These are phyloP conservation scores for Adansonia gregorii DNA, from an alignment of 441 rosid species.

Conservation along the genomic window DNA sequence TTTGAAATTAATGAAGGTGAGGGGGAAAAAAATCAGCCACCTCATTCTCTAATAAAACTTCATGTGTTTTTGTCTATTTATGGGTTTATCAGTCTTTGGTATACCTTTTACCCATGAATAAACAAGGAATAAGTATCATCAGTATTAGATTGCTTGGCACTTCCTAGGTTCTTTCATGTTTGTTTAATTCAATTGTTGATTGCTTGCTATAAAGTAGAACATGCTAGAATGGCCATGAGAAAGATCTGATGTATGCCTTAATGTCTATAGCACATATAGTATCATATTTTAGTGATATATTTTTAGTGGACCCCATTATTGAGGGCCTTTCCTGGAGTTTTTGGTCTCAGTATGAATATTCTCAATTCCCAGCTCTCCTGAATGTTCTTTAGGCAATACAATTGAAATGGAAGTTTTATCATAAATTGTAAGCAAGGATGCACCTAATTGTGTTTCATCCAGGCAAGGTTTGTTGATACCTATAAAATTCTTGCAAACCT, in stretches of 20 bases:
- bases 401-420: not conserved
- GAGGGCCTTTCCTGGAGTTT: not conserved
- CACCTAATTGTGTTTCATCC: not conserved
- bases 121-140: conserved; percentile 5
- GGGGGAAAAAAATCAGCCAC: conserved; percentile 30
- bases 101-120: conserved; percentile 31
- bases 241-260: not conserved
- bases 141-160: not conserved
- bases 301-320: not conserved
- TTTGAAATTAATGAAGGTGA: conserved; percentile 90
- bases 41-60: conserved; percentile 22
- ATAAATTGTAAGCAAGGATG: not conserved
- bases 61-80: conserved; percentile 29
- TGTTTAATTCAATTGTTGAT: not conserved
- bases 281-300: not conserved
- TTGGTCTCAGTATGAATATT: not conserved
- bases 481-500: not conserved
- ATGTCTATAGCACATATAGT: not conserved
- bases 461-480: not conserved
- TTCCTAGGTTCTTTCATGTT: conserved; percentile 5
- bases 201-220: not conserved
- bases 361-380: not conserved
- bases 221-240: not conserved
- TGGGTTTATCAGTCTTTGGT: conserved; percentile 71
- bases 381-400: not conserved